phyloP scores from a whole-genome alignment of 495 filamentous ascomycete genomes.

The Penicillium bovifimosum region DNA sequence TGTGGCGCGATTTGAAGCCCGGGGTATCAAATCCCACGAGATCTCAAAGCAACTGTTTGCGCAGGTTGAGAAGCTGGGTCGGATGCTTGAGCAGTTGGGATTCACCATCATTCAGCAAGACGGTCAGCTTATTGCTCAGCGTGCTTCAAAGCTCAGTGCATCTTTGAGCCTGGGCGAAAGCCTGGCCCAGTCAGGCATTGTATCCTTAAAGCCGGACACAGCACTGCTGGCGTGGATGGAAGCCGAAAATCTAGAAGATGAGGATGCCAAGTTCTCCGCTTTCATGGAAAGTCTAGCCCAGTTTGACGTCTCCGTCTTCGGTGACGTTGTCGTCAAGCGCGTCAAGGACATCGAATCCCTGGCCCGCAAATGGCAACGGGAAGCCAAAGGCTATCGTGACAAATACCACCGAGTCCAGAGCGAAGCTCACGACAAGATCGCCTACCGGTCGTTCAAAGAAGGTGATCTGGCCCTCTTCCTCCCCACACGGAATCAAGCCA shows the following conservation, averaged over 20 bases:
- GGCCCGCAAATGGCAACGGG: constrained; percentile 84
- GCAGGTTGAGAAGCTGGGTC: constrained; percentile 69
- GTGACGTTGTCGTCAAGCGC: constrained; percentile 75
- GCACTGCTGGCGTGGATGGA: constrained; percentile 75
- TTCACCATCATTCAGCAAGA: constrained; percentile 73
- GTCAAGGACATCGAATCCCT: constrained; percentile 85
- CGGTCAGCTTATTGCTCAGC: constrained; percentile 68
- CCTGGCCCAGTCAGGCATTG: constrained; percentile 56
- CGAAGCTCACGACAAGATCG: constrained; percentile 93
- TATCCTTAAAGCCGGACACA: constrained; percentile 50
- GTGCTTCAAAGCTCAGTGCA: constrained; percentile 60
- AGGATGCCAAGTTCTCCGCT: constrained; percentile 62
- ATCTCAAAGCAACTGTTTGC: constrained; percentile 72
- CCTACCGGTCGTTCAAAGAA: constrained; percentile 93
- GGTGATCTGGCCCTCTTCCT: constrained; percentile 94
- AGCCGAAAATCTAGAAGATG: constrained; percentile 55
- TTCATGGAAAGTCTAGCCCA: constrained; percentile 63
- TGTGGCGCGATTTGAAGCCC: constrained; percentile 50
- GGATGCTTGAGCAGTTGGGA: constrained; percentile 78
- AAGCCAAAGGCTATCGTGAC: constrained; percentile 79
- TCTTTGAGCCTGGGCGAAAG: constrained; percentile 52
- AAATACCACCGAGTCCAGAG: constrained; percentile 77
- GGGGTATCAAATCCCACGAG: constrained; percentile 67
- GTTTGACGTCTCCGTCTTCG: constrained; percentile 78
- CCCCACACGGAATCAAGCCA: constrained; percentile 87